Evolutionary conservation across 2,329 filamentous ascomycete genomes (phyloP), one percentile per base, ranked within the genome.

Genomic region (Fusarium euwallaceae): DNA sequence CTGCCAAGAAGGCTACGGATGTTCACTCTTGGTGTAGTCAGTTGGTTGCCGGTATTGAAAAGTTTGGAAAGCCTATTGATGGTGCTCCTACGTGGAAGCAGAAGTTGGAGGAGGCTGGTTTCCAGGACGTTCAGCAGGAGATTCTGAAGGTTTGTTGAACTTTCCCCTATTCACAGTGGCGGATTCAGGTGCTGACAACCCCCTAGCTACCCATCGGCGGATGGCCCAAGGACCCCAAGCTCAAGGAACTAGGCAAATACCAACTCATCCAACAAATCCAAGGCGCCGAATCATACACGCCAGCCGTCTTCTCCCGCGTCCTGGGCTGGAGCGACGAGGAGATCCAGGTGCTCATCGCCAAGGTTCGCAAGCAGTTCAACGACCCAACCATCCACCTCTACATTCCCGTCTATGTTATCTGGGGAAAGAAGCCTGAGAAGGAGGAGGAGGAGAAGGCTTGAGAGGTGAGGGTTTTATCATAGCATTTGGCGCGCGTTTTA

Each of bases 291-390:
- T 71, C 71, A 8, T 73, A 73, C 11, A 69, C 68, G 2, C 68
- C 65, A 1, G 64, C 55, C 24, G 61, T 73, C 22, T 73, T 73
- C 56, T 56, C 53, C 1, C 29, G 29, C 1, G 56, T 70, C 3
- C 64, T 74, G 12, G 72, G 72, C 29, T 73, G 70, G 72, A 41
- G 58, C 2, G 55, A 69, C 9, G 64, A 69, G 4, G 72, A 71
- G 39, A 74, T 68, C 16, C 67, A 73, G 36, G 67, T 73, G 2
- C 61, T 73, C 14, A 69, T 74, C 34, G 72, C 67, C 4, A 72
- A 67, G 55, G 64, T 63, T 14, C 69, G 66, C 36, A 74, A 59
- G 27, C 70, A 75, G 43, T 64, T 75, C 7, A 71, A 43, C 32
- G 70, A 73, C 56, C 64, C 71, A 14, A 22, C 71, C 7, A 60